Evolutionary conservation across 2,329 filamentous ascomycete genomes (phyloP).

Genomic region (Xylariaceae sp.): DNA sequence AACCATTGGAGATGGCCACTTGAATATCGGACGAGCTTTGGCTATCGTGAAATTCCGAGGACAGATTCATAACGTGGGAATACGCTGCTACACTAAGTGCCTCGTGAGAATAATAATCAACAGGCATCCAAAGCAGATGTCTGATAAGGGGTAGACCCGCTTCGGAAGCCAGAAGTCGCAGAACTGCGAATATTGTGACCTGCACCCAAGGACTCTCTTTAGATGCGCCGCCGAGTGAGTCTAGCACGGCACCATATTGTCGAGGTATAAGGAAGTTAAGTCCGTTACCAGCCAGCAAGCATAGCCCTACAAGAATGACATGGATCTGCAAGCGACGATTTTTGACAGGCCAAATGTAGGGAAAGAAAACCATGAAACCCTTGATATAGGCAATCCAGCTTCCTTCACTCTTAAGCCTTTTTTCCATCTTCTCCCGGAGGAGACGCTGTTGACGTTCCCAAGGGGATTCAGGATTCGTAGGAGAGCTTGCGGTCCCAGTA

Average conservation of each 20-base stretch:
- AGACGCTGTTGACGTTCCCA: slow-evolving; percentile 60
- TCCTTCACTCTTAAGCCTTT: slow-evolving; percentile 74
- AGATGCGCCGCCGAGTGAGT: slow-evolving; percentile 63
- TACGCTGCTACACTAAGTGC: slow-evolving; percentile 61
- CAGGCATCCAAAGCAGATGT: slow-evolving; percentile 62
- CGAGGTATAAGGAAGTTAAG: slow-evolving; percentile 81
- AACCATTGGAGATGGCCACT: slow-evolving; percentile 61
- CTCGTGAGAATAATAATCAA: slow-evolving; percentile 62
- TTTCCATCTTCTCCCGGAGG: slow-evolving; percentile 64
- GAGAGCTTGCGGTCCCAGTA: slow-evolving; percentile 38
- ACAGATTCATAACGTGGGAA: slow-evolving; percentile 65
- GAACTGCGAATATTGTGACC: slow-evolving; percentile 56
- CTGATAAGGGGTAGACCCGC: slow-evolving; percentile 60
- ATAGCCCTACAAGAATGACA: slow-evolving; percentile 68
- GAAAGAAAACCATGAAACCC: slow-evolving; percentile 76
- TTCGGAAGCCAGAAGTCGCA: slow-evolving; percentile 60
- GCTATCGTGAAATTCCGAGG: slow-evolving; percentile 66
- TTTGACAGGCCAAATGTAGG: slow-evolving; percentile 78
- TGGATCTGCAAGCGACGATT: slow-evolving; percentile 70
- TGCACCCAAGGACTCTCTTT: slow-evolving; percentile 58
- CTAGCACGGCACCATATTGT: slow-evolving; percentile 79
- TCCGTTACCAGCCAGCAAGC: slow-evolving; percentile 72
- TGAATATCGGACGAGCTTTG: slow-evolving; percentile 65
- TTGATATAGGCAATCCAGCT: slow-evolving; percentile 80
- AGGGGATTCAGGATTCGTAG: slow-evolving; percentile 55